Evolutionary conservation across 208 protist species (phyloP), one percentile per base, ranked within the genome.

Genomic region (Porcisia deanei): DNA sequence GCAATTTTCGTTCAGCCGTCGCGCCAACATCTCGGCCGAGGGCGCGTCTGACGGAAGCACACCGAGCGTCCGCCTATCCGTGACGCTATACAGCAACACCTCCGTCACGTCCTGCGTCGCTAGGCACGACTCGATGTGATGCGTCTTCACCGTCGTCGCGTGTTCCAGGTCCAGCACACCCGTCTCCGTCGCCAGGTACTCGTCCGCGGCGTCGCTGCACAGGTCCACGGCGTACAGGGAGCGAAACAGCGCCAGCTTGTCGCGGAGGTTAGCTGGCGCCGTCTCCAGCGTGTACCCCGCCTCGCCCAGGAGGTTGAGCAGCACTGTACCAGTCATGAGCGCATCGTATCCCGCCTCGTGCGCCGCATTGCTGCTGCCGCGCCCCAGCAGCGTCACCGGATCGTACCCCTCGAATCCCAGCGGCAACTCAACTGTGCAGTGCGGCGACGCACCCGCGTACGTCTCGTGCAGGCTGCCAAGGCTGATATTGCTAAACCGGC

Each of bases 311-410:
- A 95, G 70, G 65, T 95, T 89, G 43, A 95, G 80, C 65, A 93
- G 76, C 34, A 95, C 74, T 59, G 78, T 86, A 6, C 88, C 91
- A 5, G 91, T 95, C 70, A 92, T 84, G 16, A 95, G 74, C 7
- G 91, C 88, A 59, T 95, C 91, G 73, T 90, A 95, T 16, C 87
- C 91, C 45, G 91, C 91, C 69, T 95, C 88, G 77, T 95, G 91
- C 30, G 78, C 73, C 14, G 75, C 59, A 49, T 73, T 65, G 39
- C 43, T 77, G 41, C 66, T 63, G 63, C 71, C 68, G 30, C 53
- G 58, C 54, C 67, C 72, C 34, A 85, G 39, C 64, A 86, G 39
- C 8, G 82, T 80, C 14, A 94, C 65, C 39, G 87, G 81, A 76
- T 88, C 83, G 81, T 94, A 94, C 34, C 76, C 45, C 63, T 90